These are phyloP conservation scores for Gonium pectorale DNA, from an alignment of 139 green algal genomes.

Conservation along the genomic window DNA sequence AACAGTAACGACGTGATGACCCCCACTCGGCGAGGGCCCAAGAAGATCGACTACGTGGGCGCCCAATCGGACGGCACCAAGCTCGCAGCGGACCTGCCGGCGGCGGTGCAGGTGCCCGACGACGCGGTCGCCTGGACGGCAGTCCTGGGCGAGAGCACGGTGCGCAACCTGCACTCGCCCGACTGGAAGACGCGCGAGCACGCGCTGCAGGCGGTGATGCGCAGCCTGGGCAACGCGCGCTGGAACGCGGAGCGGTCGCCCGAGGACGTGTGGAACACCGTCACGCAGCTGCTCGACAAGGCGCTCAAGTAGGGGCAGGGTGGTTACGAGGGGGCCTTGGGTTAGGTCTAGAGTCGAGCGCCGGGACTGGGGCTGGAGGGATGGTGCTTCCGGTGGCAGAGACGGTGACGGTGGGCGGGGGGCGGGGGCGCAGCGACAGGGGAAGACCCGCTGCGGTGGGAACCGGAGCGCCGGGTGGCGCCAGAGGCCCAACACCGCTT, in stretches of 20 bases:
- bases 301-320: slow-evolving; percentile 31
- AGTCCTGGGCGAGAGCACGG: slow-evolving; percentile 34
- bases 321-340: neutral
- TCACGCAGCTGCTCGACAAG: slow-evolving; percentile 20
- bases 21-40: slow-evolving; percentile 17
- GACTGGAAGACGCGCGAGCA: slow-evolving; percentile 56
- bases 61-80: slow-evolving; percentile 25
- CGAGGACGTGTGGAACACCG: slow-evolving; percentile 19
- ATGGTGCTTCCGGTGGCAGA: too few species aligned
- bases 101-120: slow-evolving; percentile 37
- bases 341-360: too few species aligned
- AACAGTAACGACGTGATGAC: neutral
- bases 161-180: slow-evolving; percentile 31
- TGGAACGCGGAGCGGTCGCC: slow-evolving; percentile 14
- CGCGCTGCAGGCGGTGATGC: slow-evolving; percentile 27
- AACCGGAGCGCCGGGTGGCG: too few species aligned
- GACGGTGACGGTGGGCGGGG: too few species aligned
- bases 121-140: neutral
- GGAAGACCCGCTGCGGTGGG: too few species aligned
- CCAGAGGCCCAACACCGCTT: too few species aligned
- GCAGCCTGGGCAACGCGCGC: slow-evolving; percentile 27
- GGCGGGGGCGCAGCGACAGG: too few species aligned
- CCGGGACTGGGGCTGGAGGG: too few species aligned
- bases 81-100: slow-evolving; percentile 26
- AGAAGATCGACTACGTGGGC: slow-evolving; percentile 34